Evolutionary conservation across 305 asterid genomes (phyloP), one percentile per base, ranked within the genome.

Genomic region (Fraxinus sp.): DNA sequence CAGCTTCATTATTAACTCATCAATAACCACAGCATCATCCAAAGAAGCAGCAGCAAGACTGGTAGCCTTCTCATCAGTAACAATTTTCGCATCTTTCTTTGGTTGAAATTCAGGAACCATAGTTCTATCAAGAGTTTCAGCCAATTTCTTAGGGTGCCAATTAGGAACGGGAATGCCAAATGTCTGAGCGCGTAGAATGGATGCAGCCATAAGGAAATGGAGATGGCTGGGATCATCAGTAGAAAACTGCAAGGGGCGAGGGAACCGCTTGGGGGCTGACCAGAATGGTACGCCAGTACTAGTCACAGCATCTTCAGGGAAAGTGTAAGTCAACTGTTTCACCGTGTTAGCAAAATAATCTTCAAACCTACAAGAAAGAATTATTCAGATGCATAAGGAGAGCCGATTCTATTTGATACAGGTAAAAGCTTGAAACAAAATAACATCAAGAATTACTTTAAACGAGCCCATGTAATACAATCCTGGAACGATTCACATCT

Each of bases 221-320:
- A 96, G 98, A 91, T 96, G 97, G 90, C 97, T 93, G 14, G 89
- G 89, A 84, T 96, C 99, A 14, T 85, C 59, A 33, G 84, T 81
- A 70, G 95, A 90, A 82, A 94, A 94, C 89, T 88, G 86, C 84
- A 94, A 87, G 68, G 99, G 95, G 2, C 80, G 92, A 78, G 99
- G 99, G 81, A 94, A 94, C 64, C 99, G 87, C 88, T 96, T 96
- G 5, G 99, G 99, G 39, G 99, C 97, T 13, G 99, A 96, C 99
- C 99, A 96, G 84, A 96, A 96, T 64, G 94, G 97, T 80, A 92
- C 91, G 68, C 97, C 99, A 13, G 91, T 94, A 85, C 97, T 94
- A 55, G 98, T 96, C 62, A 92, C 87, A 80, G 99, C 93, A 87
- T 96, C 97, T 87, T 96, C 99, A 1, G 99, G 99, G 81, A 96